A percentile compares a stretch with the other conserved stretches of the same genome.
Evolutionary conservation across 352 stramenopile genomes (phyloP).

Genomic region (Peronospora tabacina): DNA sequence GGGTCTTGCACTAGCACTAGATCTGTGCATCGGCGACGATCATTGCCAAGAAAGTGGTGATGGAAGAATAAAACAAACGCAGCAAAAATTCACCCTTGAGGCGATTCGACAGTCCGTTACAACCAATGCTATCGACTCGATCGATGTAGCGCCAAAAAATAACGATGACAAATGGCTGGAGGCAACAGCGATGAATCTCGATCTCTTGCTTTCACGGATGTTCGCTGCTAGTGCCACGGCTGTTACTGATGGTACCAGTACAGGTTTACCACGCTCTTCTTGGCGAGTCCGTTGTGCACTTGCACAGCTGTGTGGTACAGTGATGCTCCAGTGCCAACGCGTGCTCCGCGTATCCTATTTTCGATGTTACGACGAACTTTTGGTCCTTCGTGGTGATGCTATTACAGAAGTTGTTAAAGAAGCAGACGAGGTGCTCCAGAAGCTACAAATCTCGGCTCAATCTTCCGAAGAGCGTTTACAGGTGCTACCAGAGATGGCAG

Average conservation of each 20-base stretch:
- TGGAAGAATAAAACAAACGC: conserved; percentile 9
- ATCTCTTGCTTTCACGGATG: conserved; percentile 52
- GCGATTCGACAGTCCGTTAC: conserved; percentile 23
- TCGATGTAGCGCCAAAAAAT: conserved; percentile 1
- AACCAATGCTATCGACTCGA: conserved; percentile 5
- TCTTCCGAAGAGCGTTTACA: conserved; percentile 46
- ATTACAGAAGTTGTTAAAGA: conserved; percentile 32
- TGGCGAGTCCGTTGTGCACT: conserved; percentile 59
- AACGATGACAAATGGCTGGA: conserved; percentile 44
- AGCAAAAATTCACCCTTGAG: conserved; percentile 25
- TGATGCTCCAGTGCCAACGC: conserved; percentile 46
- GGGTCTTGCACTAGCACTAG: conserved; percentile 36
- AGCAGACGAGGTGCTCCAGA: conserved; percentile 23
- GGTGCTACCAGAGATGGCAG: conserved; percentile 49
- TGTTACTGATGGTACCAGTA: conserved; percentile 19
- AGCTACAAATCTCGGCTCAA: conserved; percentile 26
- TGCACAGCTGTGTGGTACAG: conserved; percentile 46
- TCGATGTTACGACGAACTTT: conserved; percentile 67
- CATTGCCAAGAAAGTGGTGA: conserved; percentile 4
- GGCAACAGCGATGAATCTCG: conserved; percentile 49
- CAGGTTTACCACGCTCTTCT: conserved; percentile 33
- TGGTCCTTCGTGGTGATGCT: conserved; percentile 52
- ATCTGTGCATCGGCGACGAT: conserved; percentile 31
- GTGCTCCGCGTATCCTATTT: conserved; percentile 58
- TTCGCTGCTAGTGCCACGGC: conserved; percentile 34